Percentiles rank a stretch among this genome's conserved stretches.
These are phyloP conservation scores for Avicennia marina DNA, from an alignment of 257 asterid genomes.

Conservation along the genomic window DNA sequence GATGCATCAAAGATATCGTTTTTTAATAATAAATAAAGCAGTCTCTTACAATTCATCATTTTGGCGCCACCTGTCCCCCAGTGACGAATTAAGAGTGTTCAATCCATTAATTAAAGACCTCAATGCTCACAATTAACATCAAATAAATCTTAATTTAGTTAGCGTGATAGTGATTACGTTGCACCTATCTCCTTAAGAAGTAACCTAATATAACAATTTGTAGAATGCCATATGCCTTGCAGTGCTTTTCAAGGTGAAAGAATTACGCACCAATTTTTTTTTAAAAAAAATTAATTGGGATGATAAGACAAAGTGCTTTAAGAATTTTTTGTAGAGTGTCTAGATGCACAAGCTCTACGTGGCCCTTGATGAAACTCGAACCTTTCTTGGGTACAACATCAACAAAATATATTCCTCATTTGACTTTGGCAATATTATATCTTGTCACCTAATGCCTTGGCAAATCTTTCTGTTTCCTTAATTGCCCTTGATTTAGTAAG, in stretches of 20 bases:
- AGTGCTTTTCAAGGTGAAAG: constrained; percentile 42
- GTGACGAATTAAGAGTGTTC: too few species aligned
- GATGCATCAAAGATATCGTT: too few species aligned
- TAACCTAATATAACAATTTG: too few species aligned
- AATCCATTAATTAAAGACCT: too few species aligned
- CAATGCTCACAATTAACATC: too few species aligned
- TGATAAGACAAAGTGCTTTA: constrained; percentile 23
- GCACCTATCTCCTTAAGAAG: too few species aligned
- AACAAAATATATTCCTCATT: constrained; percentile 12
- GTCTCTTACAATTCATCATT: too few species aligned
- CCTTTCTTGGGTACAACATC: constrained; percentile 15
- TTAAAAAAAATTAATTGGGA: constrained; percentile 11
- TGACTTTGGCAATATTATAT: constrained; percentile 13
- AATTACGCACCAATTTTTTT: constrained; percentile 37
- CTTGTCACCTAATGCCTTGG: constrained; percentile 49
- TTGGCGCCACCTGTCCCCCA: too few species aligned
- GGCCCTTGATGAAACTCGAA: constrained; percentile 30
- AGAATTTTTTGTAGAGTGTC: constrained; percentile 18
- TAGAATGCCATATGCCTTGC: constrained; percentile 28
- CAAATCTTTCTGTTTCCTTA: constrained; percentile 25
- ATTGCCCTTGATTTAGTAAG: constrained; percentile 20
- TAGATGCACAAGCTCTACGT: constrained; percentile 44
- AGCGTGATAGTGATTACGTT: too few species aligned
- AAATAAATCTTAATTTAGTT: too few species aligned
- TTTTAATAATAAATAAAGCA: too few species aligned